Evolutionary conservation across 2,329 filamentous ascomycete genomes (phyloP).

Genomic region (Diaporthe velutina): DNA sequence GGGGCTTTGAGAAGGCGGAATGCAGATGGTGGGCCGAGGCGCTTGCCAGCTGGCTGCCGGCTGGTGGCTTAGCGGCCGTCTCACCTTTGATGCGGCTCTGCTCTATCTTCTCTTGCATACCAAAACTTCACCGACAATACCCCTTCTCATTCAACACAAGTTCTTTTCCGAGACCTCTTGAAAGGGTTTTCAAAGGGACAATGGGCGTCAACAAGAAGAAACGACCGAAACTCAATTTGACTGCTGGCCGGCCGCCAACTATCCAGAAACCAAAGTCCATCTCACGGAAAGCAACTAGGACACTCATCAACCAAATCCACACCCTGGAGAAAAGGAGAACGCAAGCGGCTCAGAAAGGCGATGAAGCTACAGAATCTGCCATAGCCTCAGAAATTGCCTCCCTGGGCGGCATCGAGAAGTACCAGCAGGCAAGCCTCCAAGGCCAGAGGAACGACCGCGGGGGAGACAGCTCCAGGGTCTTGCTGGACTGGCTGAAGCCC

Average conservation of each 20-base stretch:
- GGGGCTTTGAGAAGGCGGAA: background rate
- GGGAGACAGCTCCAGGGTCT: constrained; percentile 74
- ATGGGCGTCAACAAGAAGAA: constrained; percentile 64
- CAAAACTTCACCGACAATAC: constrained; percentile 9
- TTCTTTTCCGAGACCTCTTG: background rate
- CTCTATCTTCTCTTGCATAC: no score
- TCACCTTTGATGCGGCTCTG: background rate
- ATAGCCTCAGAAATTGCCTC: constrained; percentile 67
- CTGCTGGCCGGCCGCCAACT: constrained; percentile 69
- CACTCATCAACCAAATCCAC: constrained; percentile 75
- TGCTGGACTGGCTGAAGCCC: constrained; percentile 72
- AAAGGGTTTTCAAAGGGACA: background rate
- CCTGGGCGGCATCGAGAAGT: constrained; percentile 72
- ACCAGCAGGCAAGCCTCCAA: constrained; percentile 77
- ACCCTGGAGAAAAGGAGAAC: constrained; percentile 72
- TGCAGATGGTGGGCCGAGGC: constrained; percentile 19
- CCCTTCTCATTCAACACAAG: background rate
- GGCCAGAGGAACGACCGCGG: constrained; percentile 76
- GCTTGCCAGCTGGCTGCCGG: background rate
- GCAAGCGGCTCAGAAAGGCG: constrained; percentile 68
- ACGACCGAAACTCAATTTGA: constrained; percentile 54
- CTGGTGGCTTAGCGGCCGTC: background rate
- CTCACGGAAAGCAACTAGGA: constrained; percentile 73
- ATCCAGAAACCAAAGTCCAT: constrained; percentile 67
- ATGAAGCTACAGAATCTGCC: constrained; percentile 59